Evolutionary conservation across 2,329 filamentous ascomycete genomes (phyloP), one percentile per base, ranked within the genome.

Genomic region (Trichoderma sp.): DNA sequence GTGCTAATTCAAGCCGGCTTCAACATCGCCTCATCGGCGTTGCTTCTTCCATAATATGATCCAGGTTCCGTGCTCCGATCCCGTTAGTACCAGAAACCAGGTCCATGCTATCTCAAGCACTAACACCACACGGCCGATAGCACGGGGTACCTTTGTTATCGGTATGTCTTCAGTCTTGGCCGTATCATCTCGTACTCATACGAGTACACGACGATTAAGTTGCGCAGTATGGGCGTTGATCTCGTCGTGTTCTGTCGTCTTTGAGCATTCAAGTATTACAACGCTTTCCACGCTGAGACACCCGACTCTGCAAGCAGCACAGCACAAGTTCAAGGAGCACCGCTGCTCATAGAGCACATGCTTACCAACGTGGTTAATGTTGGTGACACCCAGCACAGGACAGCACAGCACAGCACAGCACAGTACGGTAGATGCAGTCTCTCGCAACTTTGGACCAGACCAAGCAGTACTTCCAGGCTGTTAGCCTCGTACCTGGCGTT

Each of bases 401-500:
- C 27, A 27, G 27, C 27, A 27, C 5, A 24, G 60, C 33, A 35
- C 60, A 24, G 41, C 41, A 45, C 18, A n/a, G 41, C 41, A n/a
- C 29, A 11, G 27, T 33, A 62, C 27, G n/a, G 59, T 33, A 35
- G 60, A 33, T 21, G 60, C 29, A 33, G 29, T 31, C 31, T 33
- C 60, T 33, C 21, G 33, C 60, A n/a, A 63, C 60, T n/a, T 63
- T 21, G 35, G 21, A 63, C 33, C 60, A 35, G 60, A 18, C 60
- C 60, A 12, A 21, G 31, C 18, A 21, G 31, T 63, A 33, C 27
- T 8, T 33, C 2, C 27, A 21, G 27, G 6, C 60, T 35, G 33
- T 33, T 35, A 33, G 60, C 60, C 60, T 53, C 24, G 71, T 73
- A 53, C 71, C 71, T 73, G 71, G 60, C 41, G 59, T 56, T 35